A percentile compares a stretch with the other conserved stretches of the same genome.
phyloP scores from a whole-genome alignment of 2,329 filamentous ascomycete species.

The Epichloe coenophiala region DNA sequence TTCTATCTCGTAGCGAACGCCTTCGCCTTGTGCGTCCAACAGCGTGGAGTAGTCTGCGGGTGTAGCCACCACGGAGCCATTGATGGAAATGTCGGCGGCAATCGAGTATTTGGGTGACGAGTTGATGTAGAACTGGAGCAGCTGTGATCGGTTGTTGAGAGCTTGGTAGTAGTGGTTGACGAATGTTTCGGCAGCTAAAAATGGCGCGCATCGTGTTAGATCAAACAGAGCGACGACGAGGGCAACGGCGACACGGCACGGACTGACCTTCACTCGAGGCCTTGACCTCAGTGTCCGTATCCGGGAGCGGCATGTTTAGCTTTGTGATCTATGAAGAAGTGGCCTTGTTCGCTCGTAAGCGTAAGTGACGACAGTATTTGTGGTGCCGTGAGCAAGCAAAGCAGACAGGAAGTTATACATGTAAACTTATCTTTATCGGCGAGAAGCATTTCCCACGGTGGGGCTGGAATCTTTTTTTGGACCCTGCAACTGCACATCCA shows the following conservation, averaged over 20 bases:
- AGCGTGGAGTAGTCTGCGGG: slow-evolving; percentile 54
- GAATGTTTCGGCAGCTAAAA: slow-evolving; percentile 55
- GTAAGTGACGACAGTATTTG: background rate
- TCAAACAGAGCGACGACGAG: background rate
- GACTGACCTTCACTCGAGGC: slow-evolving; percentile 31
- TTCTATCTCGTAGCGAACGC: slow-evolving; percentile 57
- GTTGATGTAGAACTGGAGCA: slow-evolving; percentile 60
- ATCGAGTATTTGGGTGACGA: slow-evolving; percentile 37
- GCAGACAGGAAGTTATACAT: background rate
- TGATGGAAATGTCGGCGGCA: slow-evolving; percentile 63
- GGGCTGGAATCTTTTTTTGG: background rate
- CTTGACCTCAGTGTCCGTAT: slow-evolving; percentile 29
- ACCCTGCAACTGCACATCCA: background rate
- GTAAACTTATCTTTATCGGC: background rate
- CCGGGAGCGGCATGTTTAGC: slow-evolving; percentile 21
- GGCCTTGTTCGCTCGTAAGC: background rate
- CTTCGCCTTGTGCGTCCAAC: slow-evolving; percentile 47
- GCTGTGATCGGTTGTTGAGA: slow-evolving; percentile 48
- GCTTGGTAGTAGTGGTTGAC: slow-evolving; percentile 62
- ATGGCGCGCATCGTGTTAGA: background rate
- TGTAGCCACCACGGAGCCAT: slow-evolving; percentile 53
- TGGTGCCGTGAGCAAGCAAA: background rate
- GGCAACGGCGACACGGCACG: background rate
- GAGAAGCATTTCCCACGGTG: background rate
- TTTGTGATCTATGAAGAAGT: background rate